A percentile compares a stretch with the other conserved stretches of the same genome.
Evolutionary conservation across 2,329 filamentous ascomycete species (phyloP).

Genomic region (Scytalidium sp.): DNA sequence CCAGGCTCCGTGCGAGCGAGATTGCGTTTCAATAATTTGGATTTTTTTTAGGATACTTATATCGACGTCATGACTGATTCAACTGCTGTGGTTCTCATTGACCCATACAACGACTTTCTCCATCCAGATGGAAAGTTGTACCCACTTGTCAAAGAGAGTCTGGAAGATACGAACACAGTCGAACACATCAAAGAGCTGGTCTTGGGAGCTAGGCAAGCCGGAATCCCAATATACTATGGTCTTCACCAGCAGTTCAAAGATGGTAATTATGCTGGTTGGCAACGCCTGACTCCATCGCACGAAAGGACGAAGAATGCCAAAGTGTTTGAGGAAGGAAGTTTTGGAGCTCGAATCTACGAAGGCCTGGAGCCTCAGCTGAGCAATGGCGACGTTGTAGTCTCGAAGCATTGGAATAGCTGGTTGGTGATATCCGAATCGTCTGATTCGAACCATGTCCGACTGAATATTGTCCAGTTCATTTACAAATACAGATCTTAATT

Average conservation of each 20-base stretch:
- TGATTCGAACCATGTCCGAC: background rate
- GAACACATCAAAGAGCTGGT: slow-evolving; percentile 23
- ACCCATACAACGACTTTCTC: slow-evolving; percentile 26
- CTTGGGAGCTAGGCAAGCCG: slow-evolving; percentile 15
- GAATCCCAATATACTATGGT: slow-evolving; percentile 32
- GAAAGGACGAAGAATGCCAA: slow-evolving; percentile 12
- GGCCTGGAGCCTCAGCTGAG: slow-evolving; percentile 24
- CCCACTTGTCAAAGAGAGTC: slow-evolving; percentile 20
- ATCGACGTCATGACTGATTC: slow-evolving; percentile 7
- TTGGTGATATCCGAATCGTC: slow-evolving; percentile 4
- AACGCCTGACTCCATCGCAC: slow-evolving; percentile 20
- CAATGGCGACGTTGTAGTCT: slow-evolving; percentile 29
- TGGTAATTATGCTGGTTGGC: slow-evolving; percentile 26
- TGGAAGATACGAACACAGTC: slow-evolving; percentile 25
- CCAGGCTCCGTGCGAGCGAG: too few species aligned
- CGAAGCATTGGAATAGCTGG: slow-evolving; percentile 31
- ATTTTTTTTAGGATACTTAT: too few species aligned
- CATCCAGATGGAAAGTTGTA: slow-evolving; percentile 23
- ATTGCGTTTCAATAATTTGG: too few species aligned
- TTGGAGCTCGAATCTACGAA: slow-evolving; percentile 27
- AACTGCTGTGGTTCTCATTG: slow-evolving; percentile 22
- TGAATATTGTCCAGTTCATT: slow-evolving; percentile 22
- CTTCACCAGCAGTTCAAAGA: slow-evolving; percentile 27
- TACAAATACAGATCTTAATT: slow-evolving; percentile 33
- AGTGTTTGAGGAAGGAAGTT: slow-evolving; percentile 26